Percentiles rank a stretch among this genome's conserved stretches.
These are phyloP conservation scores for Ramalina intermedia DNA, from an alignment of 495 filamentous ascomycete species.

Conservation along the genomic window DNA sequence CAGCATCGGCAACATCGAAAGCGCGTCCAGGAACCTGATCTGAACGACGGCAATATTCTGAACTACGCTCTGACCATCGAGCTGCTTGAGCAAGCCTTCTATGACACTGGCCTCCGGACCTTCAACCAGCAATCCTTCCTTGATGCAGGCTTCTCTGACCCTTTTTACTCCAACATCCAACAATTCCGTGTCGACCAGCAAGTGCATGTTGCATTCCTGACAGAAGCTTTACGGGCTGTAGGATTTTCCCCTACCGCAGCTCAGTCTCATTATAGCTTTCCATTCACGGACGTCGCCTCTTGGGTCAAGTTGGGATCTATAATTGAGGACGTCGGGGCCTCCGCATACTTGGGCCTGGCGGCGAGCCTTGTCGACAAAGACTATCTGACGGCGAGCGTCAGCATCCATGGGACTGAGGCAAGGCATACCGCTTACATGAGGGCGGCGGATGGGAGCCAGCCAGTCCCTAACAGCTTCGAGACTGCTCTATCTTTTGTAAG, in stretches of 20 bases:
- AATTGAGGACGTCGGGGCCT: slow-evolving; percentile 28
- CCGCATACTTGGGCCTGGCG: slow-evolving; percentile 29
- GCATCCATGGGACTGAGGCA: slow-evolving; percentile 34
- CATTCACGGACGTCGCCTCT: slow-evolving; percentile 21
- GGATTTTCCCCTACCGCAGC: slow-evolving; percentile 22
- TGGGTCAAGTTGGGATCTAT: slow-evolving; percentile 30
- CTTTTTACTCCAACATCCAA: slow-evolving; percentile 30
- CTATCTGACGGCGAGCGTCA: slow-evolving; percentile 29
- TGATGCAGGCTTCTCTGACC: slow-evolving; percentile 29
- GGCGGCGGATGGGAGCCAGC: slow-evolving; percentile 15
- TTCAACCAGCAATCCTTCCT: slow-evolving; percentile 35
- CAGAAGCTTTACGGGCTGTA: slow-evolving; percentile 25
- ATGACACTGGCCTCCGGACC: slow-evolving; percentile 37
- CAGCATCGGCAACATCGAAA: too few species aligned
- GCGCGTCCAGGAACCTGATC: too few species aligned
- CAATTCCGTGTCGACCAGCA: slow-evolving; percentile 28
- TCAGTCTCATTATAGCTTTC: slow-evolving; percentile 27
- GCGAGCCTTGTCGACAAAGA: slow-evolving; percentile 24
- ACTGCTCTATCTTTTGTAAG: slow-evolving; percentile 25
- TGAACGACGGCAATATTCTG: slow-evolving; percentile 1
- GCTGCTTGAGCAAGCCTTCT: slow-evolving; percentile 28
- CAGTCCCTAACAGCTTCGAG: slow-evolving; percentile 34
- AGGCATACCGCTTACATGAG: slow-evolving; percentile 33
- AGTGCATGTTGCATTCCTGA: slow-evolving; percentile 31
- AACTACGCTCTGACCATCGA: slow-evolving; percentile 24